A percentile compares a stretch with the other conserved stretches of the same genome.
phyloP scores from a whole-genome alignment of 495 filamentous ascomycete species.

The Oidiodendron maius region DNA sequence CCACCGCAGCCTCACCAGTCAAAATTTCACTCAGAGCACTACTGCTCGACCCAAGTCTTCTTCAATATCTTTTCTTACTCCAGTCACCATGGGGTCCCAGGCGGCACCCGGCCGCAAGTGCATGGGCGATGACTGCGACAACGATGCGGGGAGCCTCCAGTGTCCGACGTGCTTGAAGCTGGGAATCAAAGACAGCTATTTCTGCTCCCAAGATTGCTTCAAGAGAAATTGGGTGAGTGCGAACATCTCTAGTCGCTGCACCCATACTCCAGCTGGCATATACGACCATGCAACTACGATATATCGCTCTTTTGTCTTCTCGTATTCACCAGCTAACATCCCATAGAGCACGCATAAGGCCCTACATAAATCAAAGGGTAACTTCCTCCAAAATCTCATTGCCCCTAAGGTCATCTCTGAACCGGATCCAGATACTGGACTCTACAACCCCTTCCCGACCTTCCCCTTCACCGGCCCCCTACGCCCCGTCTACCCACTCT shows the following conservation, averaged over 20 bases:
- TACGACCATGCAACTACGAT: no score
- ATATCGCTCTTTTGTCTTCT: neutral
- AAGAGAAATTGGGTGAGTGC: constrained; percentile 92
- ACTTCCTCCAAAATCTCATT: constrained; percentile 62
- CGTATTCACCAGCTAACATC: constrained; percentile 18
- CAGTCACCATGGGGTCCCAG: constrained; percentile 38
- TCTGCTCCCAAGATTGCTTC: constrained; percentile 98
- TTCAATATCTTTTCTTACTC: neutral
- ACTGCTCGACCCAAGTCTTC: no score
- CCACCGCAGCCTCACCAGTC: no score
- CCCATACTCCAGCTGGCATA: no score
- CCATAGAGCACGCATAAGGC: constrained; percentile 73
- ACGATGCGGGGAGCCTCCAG: constrained; percentile 77
- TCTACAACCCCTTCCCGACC: constrained; percentile 84
- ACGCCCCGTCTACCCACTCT: constrained; percentile 87
- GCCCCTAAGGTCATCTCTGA: constrained; percentile 75
- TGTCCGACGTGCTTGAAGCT: constrained; percentile 92
- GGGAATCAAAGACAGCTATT: constrained; percentile 81
- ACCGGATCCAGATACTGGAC: constrained; percentile 82
- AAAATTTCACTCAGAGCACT: no score
- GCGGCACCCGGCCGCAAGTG: constrained; percentile 60
- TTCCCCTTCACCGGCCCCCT: constrained; percentile 76
- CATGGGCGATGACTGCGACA: constrained; percentile 71
- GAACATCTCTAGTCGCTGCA: no score
- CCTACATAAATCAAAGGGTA: constrained; percentile 77